Evolutionary conservation across 2,329 filamentous ascomycete species (phyloP), one percentile per base, ranked within the genome.

Genomic region (Fusarium tricinctum): DNA sequence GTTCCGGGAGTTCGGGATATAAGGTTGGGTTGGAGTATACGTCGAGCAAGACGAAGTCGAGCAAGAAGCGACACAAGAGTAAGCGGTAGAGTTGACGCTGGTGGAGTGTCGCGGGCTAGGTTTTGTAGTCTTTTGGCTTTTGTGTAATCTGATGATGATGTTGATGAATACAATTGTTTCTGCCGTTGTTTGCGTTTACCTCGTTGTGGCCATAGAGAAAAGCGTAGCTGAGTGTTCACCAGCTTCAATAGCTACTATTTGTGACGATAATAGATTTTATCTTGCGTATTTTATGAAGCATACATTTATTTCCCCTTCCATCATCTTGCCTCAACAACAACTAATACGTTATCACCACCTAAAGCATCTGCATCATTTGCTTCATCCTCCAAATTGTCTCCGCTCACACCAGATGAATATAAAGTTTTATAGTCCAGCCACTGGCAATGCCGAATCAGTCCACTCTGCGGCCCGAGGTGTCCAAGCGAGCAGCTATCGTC

Each of bases 1-100:
- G 71, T 52, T 73, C 71, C 45, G 47, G 60, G 28, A 63, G 61
- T 28, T 68, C 70, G 35, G 61, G 69, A 38, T 78, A 77, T 58
- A 74, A 69, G 28, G 69, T 75, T 28, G 75, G 73, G 42, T 47
- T 78, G 40, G 76, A 78, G 35, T 74, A 76, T 47, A 65, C 72
- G 26, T 69, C 73, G 33, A 75, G 66, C 59, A 74, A 73, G 62
- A 47, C 67, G 42, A 72, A 74, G 66, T 67, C 71, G 13, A 66
- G 68, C 53, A 75, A 77, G 66, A 76, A 72, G 50, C 59, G 71
- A 12, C 68, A 70, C 58, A 76, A 74, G 58, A 65, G 63, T 8
- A 75, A 74, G 50, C 64, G 70, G 23, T 65, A 58, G 30, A 32
- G 3, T 19, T 17, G 42, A 28, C 14, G 17, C 23, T 20, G 9